Conservation (phyloP, 140 eudicot genomes). For the Oenanthe javanica region DNA sequence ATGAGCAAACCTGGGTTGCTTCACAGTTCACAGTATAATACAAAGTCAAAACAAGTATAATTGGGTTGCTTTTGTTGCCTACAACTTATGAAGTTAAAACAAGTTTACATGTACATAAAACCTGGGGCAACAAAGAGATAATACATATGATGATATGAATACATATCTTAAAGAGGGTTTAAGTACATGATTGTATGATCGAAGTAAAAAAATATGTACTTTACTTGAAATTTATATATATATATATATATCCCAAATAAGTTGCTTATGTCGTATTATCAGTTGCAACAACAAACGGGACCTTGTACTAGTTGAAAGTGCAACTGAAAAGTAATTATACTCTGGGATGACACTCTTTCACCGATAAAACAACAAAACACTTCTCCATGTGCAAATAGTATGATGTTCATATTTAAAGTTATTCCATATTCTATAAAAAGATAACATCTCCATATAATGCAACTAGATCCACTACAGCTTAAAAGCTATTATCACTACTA, state of each 20-base stretch:
- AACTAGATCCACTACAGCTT: not conserved
- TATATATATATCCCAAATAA: not conserved
- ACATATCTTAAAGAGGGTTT: not conserved
- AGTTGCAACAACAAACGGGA: not conserved
- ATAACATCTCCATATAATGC: not conserved
- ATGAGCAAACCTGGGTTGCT: conserved; percentile 8
- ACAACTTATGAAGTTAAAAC: not conserved
- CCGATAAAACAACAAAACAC: not conserved
- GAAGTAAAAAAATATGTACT: not conserved
- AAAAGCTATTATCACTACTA: not conserved
- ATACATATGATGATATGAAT: not conserved
- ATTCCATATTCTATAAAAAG: not conserved
- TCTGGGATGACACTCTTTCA: not conserved
- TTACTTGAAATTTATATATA: not conserved
- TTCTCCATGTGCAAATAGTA: not conserved
- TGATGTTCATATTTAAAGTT: not conserved
- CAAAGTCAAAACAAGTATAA: not conserved
- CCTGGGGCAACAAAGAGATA: not conserved
- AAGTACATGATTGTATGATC: not conserved
- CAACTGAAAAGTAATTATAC: not conserved
- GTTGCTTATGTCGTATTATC: not conserved
- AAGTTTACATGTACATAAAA: not conserved
- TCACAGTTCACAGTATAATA: conserved; percentile 2
- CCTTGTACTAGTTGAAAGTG: not conserved
- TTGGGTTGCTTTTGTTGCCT: not conserved